phyloP scores from a whole-genome alignment of 2,329 filamentous ascomycete species.

The Hypoxylon sp. region DNA sequence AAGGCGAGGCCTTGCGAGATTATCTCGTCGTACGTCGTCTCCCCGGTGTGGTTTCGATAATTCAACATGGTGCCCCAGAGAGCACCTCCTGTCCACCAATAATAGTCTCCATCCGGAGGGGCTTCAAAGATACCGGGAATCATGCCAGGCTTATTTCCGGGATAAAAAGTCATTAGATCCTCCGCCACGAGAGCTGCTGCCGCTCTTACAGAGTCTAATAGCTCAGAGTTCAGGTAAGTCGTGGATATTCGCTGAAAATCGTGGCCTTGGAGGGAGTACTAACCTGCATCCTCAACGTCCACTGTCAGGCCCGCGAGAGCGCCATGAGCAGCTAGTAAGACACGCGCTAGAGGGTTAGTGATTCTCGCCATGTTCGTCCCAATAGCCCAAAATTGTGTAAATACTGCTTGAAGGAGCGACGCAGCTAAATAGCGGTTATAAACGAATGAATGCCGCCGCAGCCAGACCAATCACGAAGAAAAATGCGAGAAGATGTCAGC shows the following conservation, averaged over 20 bases:
- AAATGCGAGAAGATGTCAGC: neutral
- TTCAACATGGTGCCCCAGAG: constrained; percentile 67
- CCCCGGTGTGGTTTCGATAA: constrained; percentile 67
- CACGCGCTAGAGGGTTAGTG: constrained; percentile 31
- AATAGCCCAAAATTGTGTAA: neutral
- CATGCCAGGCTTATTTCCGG: constrained; percentile 44
- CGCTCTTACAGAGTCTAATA: constrained; percentile 50
- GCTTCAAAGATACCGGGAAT: constrained; percentile 47
- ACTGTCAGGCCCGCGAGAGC: constrained; percentile 47
- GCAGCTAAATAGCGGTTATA: constrained; percentile 6
- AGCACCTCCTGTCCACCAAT: constrained; percentile 68
- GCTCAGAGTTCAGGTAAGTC: constrained; percentile 9
- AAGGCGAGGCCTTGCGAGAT: constrained; percentile 60
- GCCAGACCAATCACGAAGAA: neutral
- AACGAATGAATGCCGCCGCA: constrained; percentile 22
- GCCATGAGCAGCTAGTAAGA: constrained; percentile 44
- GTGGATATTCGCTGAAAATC: neutral
- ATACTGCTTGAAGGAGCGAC: constrained; percentile 1
- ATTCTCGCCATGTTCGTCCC: constrained; percentile 41
- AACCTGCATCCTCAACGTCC: constrained; percentile 47
- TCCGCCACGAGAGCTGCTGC: constrained; percentile 51
- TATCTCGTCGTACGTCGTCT: constrained; percentile 64
- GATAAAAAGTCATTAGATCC: constrained; percentile 53
- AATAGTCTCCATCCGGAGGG: constrained; percentile 54
- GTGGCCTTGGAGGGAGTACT: constrained; percentile 9